Evolutionary conservation across 257 asterid genomes (phyloP), one percentile per base, ranked within the genome.

Genomic region (Ajuga chamaepitys): DNA sequence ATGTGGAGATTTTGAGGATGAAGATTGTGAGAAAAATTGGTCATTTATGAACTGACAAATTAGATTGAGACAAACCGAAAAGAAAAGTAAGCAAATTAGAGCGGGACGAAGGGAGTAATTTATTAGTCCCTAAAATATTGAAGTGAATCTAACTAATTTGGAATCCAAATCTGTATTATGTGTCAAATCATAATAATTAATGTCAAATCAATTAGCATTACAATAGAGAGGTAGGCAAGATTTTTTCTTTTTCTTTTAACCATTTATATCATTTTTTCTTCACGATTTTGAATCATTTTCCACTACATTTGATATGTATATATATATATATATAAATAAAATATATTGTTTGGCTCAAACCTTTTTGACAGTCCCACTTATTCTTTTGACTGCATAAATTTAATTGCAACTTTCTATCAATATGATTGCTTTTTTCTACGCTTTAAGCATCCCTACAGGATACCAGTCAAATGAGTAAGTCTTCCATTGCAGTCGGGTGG

Each of bases 291-390:
- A 24, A 14, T 62, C 44, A 54, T 35, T 55, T 52, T 40, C 50
- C 64, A 61, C 64, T 26, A 61, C 42, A 44, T n/a, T n/a, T n/a
- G n/a, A n/a, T n/a, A n/a, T n/a, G n/a, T n/a, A n/a, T n/a, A n/a
- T n/a, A n/a, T n/a, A n/a, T n/a, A n/a, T n/a, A n/a, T n/a, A n/a
- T n/a, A n/a, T n/a, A n/a, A n/a, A n/a, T n/a, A n/a, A n/a, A n/a
- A n/a, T n/a, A n/a, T 56, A 47, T 68, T 46, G 32, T 41, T 44
- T 16, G 72, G 77, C n/a, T 57, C 72, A 72, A 72, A 47, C 18
- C 22, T 37, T 70, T 60, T 70, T 60, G 68, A 30, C 55, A 38
- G 21, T 25, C 37, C 69, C 74, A 70, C 68, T 60, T 62, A 1
- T 1, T 9, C 28, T 45, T 20, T 68, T 58, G 59, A 57, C 48